These are phyloP conservation scores for Crucihimalaya himalaica DNA, from an alignment of 345 rosid species.

Conservation along the genomic window DNA sequence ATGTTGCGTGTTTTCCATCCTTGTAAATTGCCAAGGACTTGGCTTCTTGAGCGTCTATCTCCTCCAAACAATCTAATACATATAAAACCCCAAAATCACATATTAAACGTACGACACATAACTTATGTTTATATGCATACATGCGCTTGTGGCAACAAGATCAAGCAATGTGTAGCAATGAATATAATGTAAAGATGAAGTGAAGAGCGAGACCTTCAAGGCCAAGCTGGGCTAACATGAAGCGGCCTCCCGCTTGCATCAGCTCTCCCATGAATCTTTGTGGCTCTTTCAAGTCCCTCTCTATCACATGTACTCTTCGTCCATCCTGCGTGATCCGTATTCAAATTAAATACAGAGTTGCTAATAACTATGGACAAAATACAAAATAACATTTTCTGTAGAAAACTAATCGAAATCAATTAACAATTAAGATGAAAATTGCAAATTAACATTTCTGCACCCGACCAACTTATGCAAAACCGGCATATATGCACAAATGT, in stretches of 20 bases:
- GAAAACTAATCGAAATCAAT: too few species aligned
- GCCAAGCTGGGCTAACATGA: slow-evolving; percentile 62
- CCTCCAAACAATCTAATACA: slow-evolving; percentile 41
- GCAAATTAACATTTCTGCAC: too few species aligned
- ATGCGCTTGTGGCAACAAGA: slow-evolving; percentile 5
- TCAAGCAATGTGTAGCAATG: neutral
- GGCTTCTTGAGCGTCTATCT: slow-evolving; percentile 37
- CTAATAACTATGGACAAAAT: neutral
- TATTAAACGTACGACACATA: neutral
- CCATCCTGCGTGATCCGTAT: slow-evolving; percentile 60
- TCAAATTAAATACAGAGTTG: neutral
- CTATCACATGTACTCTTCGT: slow-evolving; percentile 60
- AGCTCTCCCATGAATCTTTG: slow-evolving; percentile 67
- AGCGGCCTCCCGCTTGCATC: slow-evolving; percentile 69
- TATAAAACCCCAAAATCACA: neutral
- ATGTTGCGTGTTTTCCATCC: slow-evolving; percentile 24
- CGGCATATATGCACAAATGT: neutral
- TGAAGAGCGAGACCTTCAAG: slow-evolving; percentile 48
- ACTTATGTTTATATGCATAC: neutral
- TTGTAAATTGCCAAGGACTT: slow-evolving; percentile 22
- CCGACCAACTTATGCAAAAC: neutral
- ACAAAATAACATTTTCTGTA: neutral
- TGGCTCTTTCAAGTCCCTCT: slow-evolving; percentile 65
- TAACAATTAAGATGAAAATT: too few species aligned
- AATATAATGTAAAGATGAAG: neutral